Evolutionary conservation across 257 asterid genomes (phyloP).

Genomic region (Penstemon davidsonii): DNA sequence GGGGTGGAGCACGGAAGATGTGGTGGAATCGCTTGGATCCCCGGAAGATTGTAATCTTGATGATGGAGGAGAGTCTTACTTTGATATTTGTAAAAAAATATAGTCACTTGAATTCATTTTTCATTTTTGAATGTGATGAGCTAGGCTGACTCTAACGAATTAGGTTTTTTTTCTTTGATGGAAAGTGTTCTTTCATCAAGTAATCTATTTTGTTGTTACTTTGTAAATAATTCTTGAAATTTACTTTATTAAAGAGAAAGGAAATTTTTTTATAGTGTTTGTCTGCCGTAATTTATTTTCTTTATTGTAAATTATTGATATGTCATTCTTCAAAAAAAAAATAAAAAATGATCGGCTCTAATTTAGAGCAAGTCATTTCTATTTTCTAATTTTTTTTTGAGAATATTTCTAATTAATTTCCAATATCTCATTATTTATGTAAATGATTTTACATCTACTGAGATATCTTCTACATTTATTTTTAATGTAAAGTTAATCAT

Average conservation of each 20-base stretch:
- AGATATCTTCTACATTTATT: no score
- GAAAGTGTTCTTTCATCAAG: no score
- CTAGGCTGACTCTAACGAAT: background rate
- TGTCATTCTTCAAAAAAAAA: no score
- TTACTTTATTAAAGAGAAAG: background rate
- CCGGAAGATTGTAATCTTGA: slow-evolving; percentile 30
- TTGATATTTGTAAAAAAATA: slow-evolving; percentile 35
- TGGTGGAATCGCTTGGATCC: slow-evolving; percentile 66
- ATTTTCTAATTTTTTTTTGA: no score
- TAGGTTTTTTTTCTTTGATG: background rate
- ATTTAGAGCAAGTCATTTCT: no score
- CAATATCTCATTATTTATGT: no score
- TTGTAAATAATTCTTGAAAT: background rate
- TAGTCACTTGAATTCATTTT: slow-evolving; percentile 13
- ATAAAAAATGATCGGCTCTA: no score
- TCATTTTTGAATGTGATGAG: background rate
- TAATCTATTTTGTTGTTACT: background rate
- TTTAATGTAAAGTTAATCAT: no score
- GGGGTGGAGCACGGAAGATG: slow-evolving; percentile 89
- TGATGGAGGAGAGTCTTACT: slow-evolving; percentile 39
- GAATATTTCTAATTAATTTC: no score
- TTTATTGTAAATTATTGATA: no score
- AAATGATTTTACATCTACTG: no score
- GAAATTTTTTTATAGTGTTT: background rate
- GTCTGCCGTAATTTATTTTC: no score